Evolutionary conservation across 768 basidiomycete species (phyloP), one percentile per base, ranked within the genome.

Genomic region (Xerocomus brunneocitrinus): DNA sequence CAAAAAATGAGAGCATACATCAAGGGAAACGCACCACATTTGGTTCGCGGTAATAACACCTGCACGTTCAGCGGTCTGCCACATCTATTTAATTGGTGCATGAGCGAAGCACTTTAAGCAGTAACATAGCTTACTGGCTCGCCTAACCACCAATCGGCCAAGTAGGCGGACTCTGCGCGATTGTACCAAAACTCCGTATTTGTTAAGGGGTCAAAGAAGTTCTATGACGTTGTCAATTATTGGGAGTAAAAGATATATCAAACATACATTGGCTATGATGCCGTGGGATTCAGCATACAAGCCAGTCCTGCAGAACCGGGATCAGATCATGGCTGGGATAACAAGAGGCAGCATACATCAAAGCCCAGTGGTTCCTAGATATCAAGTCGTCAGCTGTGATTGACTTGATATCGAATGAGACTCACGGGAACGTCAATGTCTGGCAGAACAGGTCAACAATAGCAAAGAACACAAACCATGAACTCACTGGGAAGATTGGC

Each of bases 361-460:
- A 65, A 3, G 85, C 70, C 92, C 93, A 97, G 67, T 95, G 94
- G 65, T 95, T 95, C 16, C 89, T 92, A 45, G 1, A 43, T 16
- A 56, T n/a, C 22, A 32, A 30, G 38, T 19, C 16, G 47, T 55
- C 38, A 62, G 46, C 12, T 16, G 9, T 19, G 24, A 44, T 27
- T 50, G 30, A 49, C 12, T 0, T 27, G 25, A 7, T 54, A 38
- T 38, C 8, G 14, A 55, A 28, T 7, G 32, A 45, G 22, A 77
- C 89, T 77, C 65, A 91, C 83, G 93, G 94, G 62, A 95, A 95
- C 3, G 93, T 95, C 59, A 93, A 68, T 1, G 91, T 90, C 89
- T 91, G 55, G 50, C 8, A 36, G 39, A 47, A 34, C 30, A 31
- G 16, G 19, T 59, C 10, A 64, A 54, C 16, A n/a, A 30, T 19